These are phyloP conservation scores for Sporothrix phasma DNA, from an alignment of 2,329 filamentous ascomycete genomes.

Conservation along the genomic window DNA sequence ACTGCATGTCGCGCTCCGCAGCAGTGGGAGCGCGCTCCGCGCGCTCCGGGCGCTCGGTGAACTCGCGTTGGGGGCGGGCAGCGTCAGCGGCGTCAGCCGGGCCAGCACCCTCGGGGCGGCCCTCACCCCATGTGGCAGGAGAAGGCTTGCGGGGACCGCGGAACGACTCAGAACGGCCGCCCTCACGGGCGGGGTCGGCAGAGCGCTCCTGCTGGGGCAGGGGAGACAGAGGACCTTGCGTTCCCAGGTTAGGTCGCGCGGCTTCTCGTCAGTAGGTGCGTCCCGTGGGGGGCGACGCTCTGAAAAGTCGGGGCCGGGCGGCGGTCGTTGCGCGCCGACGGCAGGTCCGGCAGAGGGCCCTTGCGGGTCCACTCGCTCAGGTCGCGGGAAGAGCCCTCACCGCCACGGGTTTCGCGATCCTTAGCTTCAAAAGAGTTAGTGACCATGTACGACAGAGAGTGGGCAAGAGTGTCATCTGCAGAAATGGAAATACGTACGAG, in stretches of 20 bases:
- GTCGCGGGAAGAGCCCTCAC: constrained; percentile 61
- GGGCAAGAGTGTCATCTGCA: too few relatives aligned
- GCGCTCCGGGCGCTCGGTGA: constrained; percentile 50
- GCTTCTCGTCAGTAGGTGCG: constrained; percentile 59
- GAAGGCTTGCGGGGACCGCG: constrained; percentile 56
- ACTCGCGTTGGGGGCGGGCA: constrained; percentile 69
- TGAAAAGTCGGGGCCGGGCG: constrained; percentile 40
- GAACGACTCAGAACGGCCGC: constrained; percentile 47
- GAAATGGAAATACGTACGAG: constrained; percentile 63
- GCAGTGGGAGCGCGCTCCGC: constrained; percentile 68
- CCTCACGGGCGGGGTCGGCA: constrained; percentile 40
- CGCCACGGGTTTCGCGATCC: constrained; percentile 59
- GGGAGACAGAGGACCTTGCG: constrained; percentile 80
- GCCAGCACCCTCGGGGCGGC: constrained; percentile 28
- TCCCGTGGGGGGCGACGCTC: constrained; percentile 63
- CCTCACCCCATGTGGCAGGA: constrained; percentile 67
- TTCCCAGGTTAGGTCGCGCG: constrained; percentile 83
- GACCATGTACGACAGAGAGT: neutral
- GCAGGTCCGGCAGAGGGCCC: constrained; percentile 50
- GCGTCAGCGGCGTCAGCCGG: constrained; percentile 40
- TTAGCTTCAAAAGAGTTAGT: constrained; percentile 51
- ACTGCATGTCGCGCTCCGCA: constrained; percentile 86
- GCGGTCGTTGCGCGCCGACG: constrained; percentile 33
- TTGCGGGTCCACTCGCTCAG: constrained; percentile 88
- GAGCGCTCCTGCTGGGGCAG: constrained; percentile 42